Percentiles rank a stretch among this genome's conserved stretches.
Conservation (phyloP, 345 rosid genomes). For the Eucalyptus microcorys region DNA sequence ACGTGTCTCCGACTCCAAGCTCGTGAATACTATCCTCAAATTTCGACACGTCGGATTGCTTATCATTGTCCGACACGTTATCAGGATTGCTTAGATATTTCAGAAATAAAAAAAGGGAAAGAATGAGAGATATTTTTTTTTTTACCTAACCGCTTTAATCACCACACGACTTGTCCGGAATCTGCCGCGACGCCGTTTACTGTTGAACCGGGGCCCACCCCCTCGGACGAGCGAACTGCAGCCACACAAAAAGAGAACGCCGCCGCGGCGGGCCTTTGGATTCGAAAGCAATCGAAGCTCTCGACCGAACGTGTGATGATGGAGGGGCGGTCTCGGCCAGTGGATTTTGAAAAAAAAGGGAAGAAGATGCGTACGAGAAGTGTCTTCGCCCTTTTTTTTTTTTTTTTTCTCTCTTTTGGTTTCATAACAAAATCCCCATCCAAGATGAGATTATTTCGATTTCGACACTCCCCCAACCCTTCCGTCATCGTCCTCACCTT, state of each 20-base stretch:
- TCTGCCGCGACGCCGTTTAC: neutral
- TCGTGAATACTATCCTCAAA: neutral
- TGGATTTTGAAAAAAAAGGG: neutral
- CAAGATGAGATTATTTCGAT: neutral
- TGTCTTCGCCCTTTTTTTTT: neutral
- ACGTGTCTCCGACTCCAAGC: neutral
- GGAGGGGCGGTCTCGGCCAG: neutral
- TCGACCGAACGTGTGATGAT: neutral
- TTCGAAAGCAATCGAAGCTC: neutral
- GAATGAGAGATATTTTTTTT: neutral
- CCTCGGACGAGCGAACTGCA: neutral
- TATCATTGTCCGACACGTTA: neutral
- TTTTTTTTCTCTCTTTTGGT: rapidly evolving
- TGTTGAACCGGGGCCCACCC: neutral
- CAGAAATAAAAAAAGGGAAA: neutral
- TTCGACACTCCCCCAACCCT: neutral
- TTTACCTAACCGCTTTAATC: neutral
- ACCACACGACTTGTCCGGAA: neutral
- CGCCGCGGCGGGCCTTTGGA: neutral
- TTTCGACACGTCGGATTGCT: neutral
- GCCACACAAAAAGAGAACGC: neutral
- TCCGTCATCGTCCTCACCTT: rapidly evolving
- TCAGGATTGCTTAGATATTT: neutral
- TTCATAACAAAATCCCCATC: neutral
- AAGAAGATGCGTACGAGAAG: neutral